Evolutionary conservation across 768 basidiomycete genomes (phyloP).

Genomic region (Tylopilus sp.): DNA sequence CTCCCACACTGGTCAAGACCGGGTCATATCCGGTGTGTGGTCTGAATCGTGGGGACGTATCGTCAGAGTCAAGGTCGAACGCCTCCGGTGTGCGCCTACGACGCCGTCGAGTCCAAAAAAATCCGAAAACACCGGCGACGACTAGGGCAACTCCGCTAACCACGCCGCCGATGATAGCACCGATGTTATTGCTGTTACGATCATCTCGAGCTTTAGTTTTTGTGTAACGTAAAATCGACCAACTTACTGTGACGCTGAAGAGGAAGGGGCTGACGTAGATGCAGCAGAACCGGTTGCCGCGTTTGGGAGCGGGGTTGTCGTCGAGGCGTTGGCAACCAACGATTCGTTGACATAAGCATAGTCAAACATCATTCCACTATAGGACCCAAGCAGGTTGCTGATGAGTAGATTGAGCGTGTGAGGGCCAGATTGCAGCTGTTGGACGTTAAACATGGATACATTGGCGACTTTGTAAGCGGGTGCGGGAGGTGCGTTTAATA

Average conservation of each 20-base stretch:
- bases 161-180: slow-evolving; percentile 13
- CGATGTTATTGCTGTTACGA: slow-evolving; percentile 1
- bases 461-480: slow-evolving; percentile 19
- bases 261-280: neutral
- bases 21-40: neutral
- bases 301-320: neutral
- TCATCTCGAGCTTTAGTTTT: neutral
- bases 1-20: neutral
- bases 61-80: slow-evolving; percentile 5
- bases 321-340: slow-evolving; percentile 4
- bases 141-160: slow-evolving; percentile 9
- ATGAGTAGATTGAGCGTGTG: slow-evolving; percentile 13
- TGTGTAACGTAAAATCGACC: neutral
- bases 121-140: neutral
- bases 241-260: slow-evolving; percentile 11
- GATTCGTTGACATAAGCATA: slow-evolving; percentile 22
- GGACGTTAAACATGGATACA: slow-evolving; percentile 25
- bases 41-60: neutral
- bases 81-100: neutral
- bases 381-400: slow-evolving; percentile 21
- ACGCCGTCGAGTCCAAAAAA: slow-evolving; percentile 12
- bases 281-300: neutral
- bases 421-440: slow-evolving; percentile 14
- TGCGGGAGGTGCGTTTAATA: slow-evolving; percentile 16
- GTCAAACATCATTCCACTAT: slow-evolving; percentile 26